These are phyloP conservation scores for Daldinia grandis DNA, from an alignment of 495 filamentous ascomycete genomes.

Conservation along the genomic window DNA sequence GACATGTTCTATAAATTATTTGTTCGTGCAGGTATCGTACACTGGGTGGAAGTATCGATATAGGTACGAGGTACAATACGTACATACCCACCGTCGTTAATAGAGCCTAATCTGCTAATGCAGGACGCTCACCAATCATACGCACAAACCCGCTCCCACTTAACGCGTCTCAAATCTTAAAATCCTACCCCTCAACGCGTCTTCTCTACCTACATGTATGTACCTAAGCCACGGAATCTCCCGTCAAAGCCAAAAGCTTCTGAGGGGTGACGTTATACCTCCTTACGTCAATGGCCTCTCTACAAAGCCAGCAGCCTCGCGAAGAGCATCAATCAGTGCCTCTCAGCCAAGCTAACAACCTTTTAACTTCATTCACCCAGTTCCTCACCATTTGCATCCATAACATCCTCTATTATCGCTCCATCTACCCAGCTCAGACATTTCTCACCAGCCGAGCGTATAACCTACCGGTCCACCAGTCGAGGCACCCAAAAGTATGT, in stretches of 20 bases:
- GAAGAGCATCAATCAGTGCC: conserved; percentile 39
- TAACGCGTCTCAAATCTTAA: conserved; percentile 16
- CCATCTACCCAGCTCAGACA: conserved; percentile 80
- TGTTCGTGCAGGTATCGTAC: too few relatives aligned
- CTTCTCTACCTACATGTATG: neutral
- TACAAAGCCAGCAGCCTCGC: conserved; percentile 17
- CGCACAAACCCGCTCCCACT: conserved; percentile 10
- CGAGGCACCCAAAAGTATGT: conserved; percentile 89
- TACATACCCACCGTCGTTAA: neutral
- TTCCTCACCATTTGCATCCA: conserved; percentile 92
- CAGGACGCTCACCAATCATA: neutral
- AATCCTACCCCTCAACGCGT: conserved; percentile 34
- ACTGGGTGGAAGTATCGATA: too few relatives aligned
- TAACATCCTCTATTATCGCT: conserved; percentile 88
- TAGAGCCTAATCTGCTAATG: neutral
- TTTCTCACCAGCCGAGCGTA: conserved; percentile 86
- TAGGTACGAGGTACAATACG: neutral
- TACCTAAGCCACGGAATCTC: neutral
- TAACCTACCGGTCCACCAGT: conserved; percentile 89
- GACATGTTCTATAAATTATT: too few relatives aligned
- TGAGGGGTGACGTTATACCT: neutral
- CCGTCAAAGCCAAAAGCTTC: neutral
- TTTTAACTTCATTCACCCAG: conserved; percentile 68
- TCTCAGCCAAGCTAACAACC: conserved; percentile 49
- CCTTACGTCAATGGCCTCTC: neutral